Percentiles rank a stretch among this genome's conserved stretches.
phyloP scores from a whole-genome alignment of 2,329 filamentous ascomycete species.

The Aureobasidium sp. region DNA sequence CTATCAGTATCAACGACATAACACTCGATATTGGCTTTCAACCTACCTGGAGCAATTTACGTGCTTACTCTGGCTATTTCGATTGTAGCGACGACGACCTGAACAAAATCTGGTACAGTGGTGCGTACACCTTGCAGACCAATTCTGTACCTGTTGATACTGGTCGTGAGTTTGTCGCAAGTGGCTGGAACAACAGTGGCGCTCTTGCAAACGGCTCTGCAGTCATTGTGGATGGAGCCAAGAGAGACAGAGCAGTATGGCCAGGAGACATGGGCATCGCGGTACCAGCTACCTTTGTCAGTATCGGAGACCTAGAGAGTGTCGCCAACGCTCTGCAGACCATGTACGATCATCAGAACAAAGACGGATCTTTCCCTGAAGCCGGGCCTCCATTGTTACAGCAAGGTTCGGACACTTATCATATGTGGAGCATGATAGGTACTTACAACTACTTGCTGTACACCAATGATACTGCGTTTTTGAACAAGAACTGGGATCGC shows the following conservation, averaged over 20 bases:
- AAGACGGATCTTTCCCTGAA: slow-evolving; percentile 33
- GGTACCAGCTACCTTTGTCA: slow-evolving; percentile 39
- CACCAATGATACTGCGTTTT: slow-evolving; percentile 45
- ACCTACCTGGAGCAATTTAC: slow-evolving; percentile 42
- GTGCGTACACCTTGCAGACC: slow-evolving; percentile 36
- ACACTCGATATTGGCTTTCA: slow-evolving; percentile 42
- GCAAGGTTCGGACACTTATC: slow-evolving; percentile 26
- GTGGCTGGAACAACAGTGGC: slow-evolving; percentile 32
- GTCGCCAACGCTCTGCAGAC: slow-evolving; percentile 42
- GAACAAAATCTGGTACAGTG: slow-evolving; percentile 53
- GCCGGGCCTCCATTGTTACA: slow-evolving; percentile 34
- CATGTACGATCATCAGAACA: slow-evolving; percentile 39
- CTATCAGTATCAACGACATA: slow-evolving; percentile 34
- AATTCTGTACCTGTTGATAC: slow-evolving; percentile 31
- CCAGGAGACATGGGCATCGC: slow-evolving; percentile 47
- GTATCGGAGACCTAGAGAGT: slow-evolving; percentile 40
- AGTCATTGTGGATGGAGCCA: slow-evolving; percentile 35
- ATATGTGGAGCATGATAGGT: slow-evolving; percentile 51
- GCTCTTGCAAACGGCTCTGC: slow-evolving; percentile 28
- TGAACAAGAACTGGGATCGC: slow-evolving; percentile 41
- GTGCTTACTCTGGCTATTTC: slow-evolving; percentile 34
- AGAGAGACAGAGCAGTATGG: slow-evolving; percentile 35
- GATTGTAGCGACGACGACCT: slow-evolving; percentile 38
- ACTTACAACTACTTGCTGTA: slow-evolving; percentile 54
- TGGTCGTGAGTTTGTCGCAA: slow-evolving; percentile 24